phyloP scores from a whole-genome alignment of 148 eudicot genomes.

The Fallopia convolvulus region DNA sequence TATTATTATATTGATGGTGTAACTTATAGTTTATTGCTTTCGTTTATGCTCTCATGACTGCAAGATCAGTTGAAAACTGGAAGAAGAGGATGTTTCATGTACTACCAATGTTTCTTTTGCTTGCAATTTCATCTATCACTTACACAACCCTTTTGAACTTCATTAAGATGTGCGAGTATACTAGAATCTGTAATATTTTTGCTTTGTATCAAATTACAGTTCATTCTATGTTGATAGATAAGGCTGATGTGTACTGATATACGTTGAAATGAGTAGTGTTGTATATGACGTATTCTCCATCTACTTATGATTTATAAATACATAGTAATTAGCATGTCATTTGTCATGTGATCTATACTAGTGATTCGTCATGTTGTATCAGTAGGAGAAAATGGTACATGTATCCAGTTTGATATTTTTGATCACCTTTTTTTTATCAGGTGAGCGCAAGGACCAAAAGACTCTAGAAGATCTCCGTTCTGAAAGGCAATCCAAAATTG shows the following conservation, averaged over 20 bases:
- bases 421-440: no score
- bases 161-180: constrained; percentile 7
- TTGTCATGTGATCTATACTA: background rate
- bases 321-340: background rate
- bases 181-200: background rate
- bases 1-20: background rate
- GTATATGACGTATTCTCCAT: background rate
- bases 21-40: constrained; percentile 65
- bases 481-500: constrained; percentile 84
- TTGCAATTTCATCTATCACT: constrained; percentile 34
- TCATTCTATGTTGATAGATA: background rate
- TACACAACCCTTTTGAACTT: constrained; percentile 8
- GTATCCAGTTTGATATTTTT: no score
- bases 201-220: background rate
- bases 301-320: background rate
- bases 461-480: constrained; percentile 70
- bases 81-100: constrained; percentile 74
- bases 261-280: background rate
- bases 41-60: constrained; percentile 73
- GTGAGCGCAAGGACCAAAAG: no score
- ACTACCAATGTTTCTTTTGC: constrained; percentile 90
- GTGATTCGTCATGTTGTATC: background rate
- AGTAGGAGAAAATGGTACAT: background rate
- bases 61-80: constrained; percentile 68
- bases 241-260: background rate